Conservation (phyloP, 208 protist genomes). For the Leishmania major region DNA sequence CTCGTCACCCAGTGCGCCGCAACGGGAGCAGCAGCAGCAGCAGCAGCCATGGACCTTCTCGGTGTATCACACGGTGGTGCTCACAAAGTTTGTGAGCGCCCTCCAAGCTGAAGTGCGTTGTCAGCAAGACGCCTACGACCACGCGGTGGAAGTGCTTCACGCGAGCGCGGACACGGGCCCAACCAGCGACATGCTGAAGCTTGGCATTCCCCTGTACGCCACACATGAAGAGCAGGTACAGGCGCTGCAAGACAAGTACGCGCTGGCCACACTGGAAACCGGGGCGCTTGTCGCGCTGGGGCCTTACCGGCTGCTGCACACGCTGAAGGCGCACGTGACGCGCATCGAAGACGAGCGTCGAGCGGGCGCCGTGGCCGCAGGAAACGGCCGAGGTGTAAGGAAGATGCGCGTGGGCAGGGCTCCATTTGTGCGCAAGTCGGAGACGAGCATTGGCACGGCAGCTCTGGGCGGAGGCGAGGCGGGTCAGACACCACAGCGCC, state of each 20-base stretch:
- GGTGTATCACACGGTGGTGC: constrained; percentile 13
- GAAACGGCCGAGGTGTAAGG: constrained; percentile 11
- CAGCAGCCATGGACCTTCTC: constrained; percentile 26
- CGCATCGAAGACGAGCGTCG: constrained; percentile 32
- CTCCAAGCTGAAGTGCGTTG: constrained; percentile 31
- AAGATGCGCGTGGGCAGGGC: neutral
- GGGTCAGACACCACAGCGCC: neutral
- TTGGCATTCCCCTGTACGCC: constrained; percentile 7
- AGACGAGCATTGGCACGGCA: neutral
- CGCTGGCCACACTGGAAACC: constrained; percentile 13
- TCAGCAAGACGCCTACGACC: constrained; percentile 47
- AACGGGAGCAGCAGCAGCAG: neutral
- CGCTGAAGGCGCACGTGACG: constrained; percentile 13
- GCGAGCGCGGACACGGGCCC: constrained; percentile 8
- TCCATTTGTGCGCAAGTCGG: neutral
- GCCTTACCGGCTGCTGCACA: constrained; percentile 14
- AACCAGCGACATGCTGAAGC: neutral
- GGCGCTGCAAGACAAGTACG: neutral
- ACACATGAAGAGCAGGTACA: constrained; percentile 9
- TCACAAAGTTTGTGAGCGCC: constrained; percentile 18
- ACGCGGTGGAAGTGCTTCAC: constrained; percentile 13
- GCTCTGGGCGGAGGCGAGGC: neutral
- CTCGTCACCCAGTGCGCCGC: neutral
- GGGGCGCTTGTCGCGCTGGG: constrained; percentile 15
- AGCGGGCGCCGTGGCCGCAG: constrained; percentile 12